Conservation (phyloP, 495 filamentous ascomycete species). For the Bryoglossum gracile region DNA sequence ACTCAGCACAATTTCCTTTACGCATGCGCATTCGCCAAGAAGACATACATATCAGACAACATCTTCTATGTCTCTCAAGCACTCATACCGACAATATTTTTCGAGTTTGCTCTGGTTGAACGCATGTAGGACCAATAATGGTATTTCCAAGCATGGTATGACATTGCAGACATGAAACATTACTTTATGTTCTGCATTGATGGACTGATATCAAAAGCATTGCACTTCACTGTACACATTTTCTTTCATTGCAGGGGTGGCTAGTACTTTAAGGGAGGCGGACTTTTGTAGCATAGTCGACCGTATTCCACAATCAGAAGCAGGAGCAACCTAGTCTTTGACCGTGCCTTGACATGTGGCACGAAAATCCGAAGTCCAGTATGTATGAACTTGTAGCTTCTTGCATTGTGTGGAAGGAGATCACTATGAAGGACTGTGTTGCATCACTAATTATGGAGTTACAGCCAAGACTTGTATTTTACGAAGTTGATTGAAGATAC, state of each 20-base stretch:
- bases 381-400: too few relatives aligned
- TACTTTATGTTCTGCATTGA: conserved; percentile 15
- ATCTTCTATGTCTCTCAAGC: conserved; percentile 19
- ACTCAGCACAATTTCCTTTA: conserved; percentile 13
- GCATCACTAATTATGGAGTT: too few relatives aligned
- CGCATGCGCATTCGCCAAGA: conserved; percentile 19
- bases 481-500: not conserved
- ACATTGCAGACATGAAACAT: conserved; percentile 21
- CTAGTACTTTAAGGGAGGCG: conserved; percentile 5
- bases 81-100: conserved; percentile 23
- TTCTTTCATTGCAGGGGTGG: conserved; percentile 14
- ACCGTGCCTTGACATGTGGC: not conserved
- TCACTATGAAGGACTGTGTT: too few relatives aligned
- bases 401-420: too few relatives aligned
- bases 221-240: conserved; percentile 18
- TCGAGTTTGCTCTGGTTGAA: conserved; percentile 18
- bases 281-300: conserved; percentile 16
- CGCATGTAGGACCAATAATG: conserved; percentile 7
- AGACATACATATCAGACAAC: conserved; percentile 22
- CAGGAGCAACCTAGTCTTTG: too few relatives aligned
- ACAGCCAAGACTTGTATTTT: too few relatives aligned
- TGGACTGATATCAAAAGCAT: conserved; percentile 20
- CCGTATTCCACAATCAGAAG: conserved; percentile 1
- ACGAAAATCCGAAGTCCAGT: too few relatives aligned
- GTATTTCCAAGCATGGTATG: conserved; percentile 24